A percentile compares a stretch with the other conserved stretches of the same genome.
Conservation (phyloP, 768 basidiomycete species). For the Mycena chlorophos region DNA sequence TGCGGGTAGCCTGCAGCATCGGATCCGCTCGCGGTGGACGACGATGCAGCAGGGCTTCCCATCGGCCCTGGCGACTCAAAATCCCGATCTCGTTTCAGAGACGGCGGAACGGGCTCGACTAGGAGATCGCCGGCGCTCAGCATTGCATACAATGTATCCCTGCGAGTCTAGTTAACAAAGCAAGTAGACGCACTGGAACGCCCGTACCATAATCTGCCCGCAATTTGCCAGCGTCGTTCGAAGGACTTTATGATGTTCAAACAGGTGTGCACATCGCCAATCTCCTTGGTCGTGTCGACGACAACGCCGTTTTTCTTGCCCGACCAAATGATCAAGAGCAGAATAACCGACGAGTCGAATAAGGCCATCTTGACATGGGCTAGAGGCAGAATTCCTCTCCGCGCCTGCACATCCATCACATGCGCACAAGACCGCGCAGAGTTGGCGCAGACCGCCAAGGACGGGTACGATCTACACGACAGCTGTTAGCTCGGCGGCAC, state of each 20-base stretch:
- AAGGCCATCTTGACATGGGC: slow-evolving; percentile 35
- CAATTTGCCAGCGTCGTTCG: slow-evolving; percentile 40
- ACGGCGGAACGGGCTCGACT: slow-evolving; percentile 4
- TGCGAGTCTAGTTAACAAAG: slow-evolving; percentile 16
- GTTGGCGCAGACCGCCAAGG: slow-evolving; percentile 44
- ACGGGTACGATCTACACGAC: slow-evolving; percentile 29
- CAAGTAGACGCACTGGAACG: neutral
- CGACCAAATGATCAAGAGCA: slow-evolving; percentile 59
- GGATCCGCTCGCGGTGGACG: neutral
- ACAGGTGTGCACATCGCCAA: slow-evolving; percentile 56
- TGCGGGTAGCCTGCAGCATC: neutral
- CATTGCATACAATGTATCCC: slow-evolving; percentile 56
- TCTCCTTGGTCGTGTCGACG: slow-evolving; percentile 45
- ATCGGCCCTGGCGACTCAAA: neutral
- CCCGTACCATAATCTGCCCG: slow-evolving; percentile 48
- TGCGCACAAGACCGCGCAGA: slow-evolving; percentile 38
- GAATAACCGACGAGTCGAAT: slow-evolving; percentile 52
- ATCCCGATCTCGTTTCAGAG: slow-evolving; percentile 18
- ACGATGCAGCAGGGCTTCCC: neutral
- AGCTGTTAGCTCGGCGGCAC: neutral
- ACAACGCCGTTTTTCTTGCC: slow-evolving; percentile 43
- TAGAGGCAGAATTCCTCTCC: slow-evolving; percentile 22
- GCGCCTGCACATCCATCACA: slow-evolving; percentile 38
- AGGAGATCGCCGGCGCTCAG: slow-evolving; percentile 53
- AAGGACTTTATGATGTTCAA: slow-evolving; percentile 37